These are phyloP conservation scores for Sonneratia alba DNA, from an alignment of 345 rosid species.

Conservation along the genomic window DNA sequence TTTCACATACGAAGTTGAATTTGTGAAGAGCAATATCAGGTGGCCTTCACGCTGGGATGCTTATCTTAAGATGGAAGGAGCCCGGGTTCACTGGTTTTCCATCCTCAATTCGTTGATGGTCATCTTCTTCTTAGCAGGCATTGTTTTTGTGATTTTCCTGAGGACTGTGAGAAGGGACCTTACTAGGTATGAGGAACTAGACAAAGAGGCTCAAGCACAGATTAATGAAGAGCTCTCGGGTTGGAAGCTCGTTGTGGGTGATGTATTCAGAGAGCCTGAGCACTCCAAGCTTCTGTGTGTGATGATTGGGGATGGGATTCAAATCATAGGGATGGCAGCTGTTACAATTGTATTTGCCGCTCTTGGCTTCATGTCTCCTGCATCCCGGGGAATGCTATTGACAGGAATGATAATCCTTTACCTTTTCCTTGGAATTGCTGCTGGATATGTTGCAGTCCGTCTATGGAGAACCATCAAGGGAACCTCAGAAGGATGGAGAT, in stretches of 20 bases:
- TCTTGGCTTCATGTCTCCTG: not conserved
- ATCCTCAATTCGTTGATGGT: conserved; percentile 3
- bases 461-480: conserved; percentile 12
- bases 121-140: not conserved
- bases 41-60: conserved; percentile 14
- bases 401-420: not conserved
- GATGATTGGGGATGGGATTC: conserved; percentile 11
- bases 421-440: conserved; percentile 2
- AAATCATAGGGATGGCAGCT: conserved; percentile 4
- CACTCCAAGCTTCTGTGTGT: conserved; percentile 6
- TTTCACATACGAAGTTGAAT: conserved; percentile 16
- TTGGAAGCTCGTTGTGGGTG: conserved; percentile 37
- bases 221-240: too few species aligned
- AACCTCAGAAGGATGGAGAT: conserved; percentile 5
- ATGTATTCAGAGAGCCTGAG: conserved; percentile 6
- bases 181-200: conserved; percentile 3
- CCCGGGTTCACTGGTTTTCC: conserved; percentile 1
- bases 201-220: conserved; percentile 48
- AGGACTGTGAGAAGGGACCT: conserved; percentile 5
- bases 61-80: conserved; percentile 4
- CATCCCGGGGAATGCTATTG: conserved; percentile 7
- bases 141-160: not conserved
- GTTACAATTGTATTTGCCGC: conserved; percentile 6
- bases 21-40: conserved; percentile 10
- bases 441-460: not conserved